These are phyloP conservation scores for Pythium volutum DNA, from an alignment of 352 stramenopile species.

Conservation along the genomic window DNA sequence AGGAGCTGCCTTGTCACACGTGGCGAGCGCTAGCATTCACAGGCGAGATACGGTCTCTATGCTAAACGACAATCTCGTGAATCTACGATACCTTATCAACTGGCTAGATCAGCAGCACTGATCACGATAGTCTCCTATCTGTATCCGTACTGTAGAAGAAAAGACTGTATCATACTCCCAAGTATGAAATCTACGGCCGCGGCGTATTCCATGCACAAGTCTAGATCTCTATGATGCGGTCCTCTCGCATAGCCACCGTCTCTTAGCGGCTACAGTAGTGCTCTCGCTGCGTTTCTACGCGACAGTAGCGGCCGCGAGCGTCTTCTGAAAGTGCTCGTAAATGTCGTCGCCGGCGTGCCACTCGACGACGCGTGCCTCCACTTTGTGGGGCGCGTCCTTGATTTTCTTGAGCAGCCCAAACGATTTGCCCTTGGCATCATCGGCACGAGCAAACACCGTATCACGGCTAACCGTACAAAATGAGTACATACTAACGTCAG, in stretches of 20 bases:
- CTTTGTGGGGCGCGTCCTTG: slow-evolving; percentile 25
- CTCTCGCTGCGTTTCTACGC: no score
- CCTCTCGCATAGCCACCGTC: no score
- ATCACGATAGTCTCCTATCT: no score
- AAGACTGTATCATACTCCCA: no score
- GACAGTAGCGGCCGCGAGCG: not conserved
- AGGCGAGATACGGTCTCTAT: not conserved
- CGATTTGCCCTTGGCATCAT: slow-evolving; percentile 23
- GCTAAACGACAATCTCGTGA: not conserved
- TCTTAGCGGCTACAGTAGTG: no score
- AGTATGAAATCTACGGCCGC: no score
- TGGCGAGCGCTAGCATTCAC: not conserved
- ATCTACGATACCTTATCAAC: no score
- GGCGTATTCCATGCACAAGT: not conserved
- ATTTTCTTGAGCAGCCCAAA: slow-evolving; percentile 41
- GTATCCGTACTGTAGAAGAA: no score
- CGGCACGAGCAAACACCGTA: slow-evolving; percentile 42
- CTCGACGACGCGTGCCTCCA: slow-evolving; percentile 36
- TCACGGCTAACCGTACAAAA: slow-evolving; percentile 12
- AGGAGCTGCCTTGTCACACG: not conserved
- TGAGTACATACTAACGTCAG: no score
- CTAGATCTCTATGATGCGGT: not conserved
- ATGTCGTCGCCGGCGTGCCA: slow-evolving; percentile 58
- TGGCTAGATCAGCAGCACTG: no score
- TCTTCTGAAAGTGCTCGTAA: slow-evolving; percentile 18